Evolutionary conservation across 2,329 filamentous ascomycete genomes (phyloP).

Genomic region (Trichoderma arundinaceum): DNA sequence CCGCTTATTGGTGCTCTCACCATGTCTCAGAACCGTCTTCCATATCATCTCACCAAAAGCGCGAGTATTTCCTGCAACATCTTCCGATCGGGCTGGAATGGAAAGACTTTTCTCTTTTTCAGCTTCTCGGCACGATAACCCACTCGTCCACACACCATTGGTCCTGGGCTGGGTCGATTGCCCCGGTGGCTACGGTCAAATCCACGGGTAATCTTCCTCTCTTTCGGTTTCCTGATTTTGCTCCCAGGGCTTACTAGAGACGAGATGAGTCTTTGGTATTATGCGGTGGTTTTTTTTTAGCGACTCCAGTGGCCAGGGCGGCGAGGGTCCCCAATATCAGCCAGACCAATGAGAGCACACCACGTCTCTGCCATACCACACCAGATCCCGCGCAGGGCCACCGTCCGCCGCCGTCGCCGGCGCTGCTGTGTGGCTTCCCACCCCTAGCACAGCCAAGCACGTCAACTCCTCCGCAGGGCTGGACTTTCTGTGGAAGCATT

Average conservation of each 20-base stretch:
- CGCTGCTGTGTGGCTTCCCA: conserved; percentile 26
- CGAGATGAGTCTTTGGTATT: conserved; percentile 28
- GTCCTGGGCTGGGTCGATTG: background rate
- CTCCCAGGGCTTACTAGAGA: conserved; percentile 26
- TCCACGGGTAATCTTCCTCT: background rate
- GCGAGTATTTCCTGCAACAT: conserved; percentile 1
- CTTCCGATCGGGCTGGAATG: background rate
- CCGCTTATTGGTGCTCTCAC: background rate
- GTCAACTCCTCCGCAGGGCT: conserved; percentile 29
- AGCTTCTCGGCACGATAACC: conserved; percentile 9
- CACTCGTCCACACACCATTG: conserved; percentile 6
- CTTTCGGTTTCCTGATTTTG: conserved; percentile 25
- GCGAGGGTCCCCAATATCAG: conserved; percentile 32
- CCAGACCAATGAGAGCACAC: conserved; percentile 45
- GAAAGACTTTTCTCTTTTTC: conserved; percentile 14
- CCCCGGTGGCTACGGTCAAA: conserved; percentile 9
- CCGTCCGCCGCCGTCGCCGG: conserved; percentile 29
- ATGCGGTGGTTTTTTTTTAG: conserved; percentile 29
- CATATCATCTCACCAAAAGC: background rate
- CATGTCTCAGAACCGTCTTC: background rate
- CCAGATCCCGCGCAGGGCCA: conserved; percentile 36
- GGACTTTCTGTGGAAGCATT: conserved; percentile 17
- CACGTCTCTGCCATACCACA: conserved; percentile 45
- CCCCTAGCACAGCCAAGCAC: conserved; percentile 29
- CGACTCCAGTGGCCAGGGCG: conserved; percentile 31